Evolutionary conservation across 2,329 filamentous ascomycete species (phyloP).

Genomic region (Arachnopeziza araneosa): DNA sequence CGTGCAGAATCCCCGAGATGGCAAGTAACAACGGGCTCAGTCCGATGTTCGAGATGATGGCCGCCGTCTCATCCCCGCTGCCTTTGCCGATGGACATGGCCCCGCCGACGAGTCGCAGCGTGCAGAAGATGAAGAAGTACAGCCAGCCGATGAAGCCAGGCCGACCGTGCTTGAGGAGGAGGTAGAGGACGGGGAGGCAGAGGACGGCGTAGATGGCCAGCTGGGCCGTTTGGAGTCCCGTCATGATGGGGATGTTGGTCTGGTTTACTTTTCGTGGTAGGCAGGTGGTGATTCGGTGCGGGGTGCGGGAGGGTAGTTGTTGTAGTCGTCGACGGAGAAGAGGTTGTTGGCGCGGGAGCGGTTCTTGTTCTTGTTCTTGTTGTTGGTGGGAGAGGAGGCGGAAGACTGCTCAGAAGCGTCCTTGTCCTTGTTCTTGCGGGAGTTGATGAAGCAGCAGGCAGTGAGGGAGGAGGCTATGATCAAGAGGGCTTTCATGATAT

Average conservation of each 20-base stretch:
- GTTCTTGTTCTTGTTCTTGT: not conserved
- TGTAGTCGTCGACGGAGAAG: not conserved
- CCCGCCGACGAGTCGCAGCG: constrained; percentile 33
- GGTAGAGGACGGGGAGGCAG: constrained; percentile 27
- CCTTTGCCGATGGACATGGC: constrained; percentile 26
- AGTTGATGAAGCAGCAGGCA: constrained; percentile 2
- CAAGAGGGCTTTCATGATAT: constrained; percentile 1
- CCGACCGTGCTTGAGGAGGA: constrained; percentile 32
- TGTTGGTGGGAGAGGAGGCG: too few relatives aligned
- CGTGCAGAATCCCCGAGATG: constrained; percentile 16
- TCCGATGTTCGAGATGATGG: constrained; percentile 17
- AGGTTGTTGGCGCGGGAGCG: not conserved
- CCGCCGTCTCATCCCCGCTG: constrained; percentile 2
- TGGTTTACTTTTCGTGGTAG: not conserved
- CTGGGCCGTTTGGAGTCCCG: constrained; percentile 21
- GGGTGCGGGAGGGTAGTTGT: not conserved
- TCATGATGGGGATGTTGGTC: not conserved
- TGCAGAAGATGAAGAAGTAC: constrained; percentile 35
- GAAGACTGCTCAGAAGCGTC: not conserved
- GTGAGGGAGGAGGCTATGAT: not conserved
- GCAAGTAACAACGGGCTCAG: constrained; percentile 19
- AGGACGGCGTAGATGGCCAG: constrained; percentile 34
- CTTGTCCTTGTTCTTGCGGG: not conserved
- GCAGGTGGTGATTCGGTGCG: not conserved
- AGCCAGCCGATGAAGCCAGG: constrained; percentile 35